phyloP scores from a whole-genome alignment of 179 eudicot genomes.

The Spergularia azorica region DNA sequence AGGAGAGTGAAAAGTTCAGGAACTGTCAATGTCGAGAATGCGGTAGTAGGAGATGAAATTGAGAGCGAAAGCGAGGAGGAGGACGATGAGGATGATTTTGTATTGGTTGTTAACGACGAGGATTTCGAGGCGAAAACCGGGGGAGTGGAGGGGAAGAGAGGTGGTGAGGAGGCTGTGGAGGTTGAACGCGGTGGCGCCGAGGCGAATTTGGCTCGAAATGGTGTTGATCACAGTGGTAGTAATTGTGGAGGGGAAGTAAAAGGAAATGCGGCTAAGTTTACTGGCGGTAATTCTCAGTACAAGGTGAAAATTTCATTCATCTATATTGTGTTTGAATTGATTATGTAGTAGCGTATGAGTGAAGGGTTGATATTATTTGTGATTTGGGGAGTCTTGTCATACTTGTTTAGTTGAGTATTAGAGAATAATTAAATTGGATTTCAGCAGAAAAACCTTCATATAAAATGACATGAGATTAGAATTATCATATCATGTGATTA shows the following conservation, averaged over 20 bases:
- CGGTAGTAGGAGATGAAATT: constrained; percentile 22
- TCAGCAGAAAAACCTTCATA: too few species aligned
- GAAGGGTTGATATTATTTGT: not conserved
- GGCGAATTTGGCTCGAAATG: not conserved
- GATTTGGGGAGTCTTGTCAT: too few species aligned
- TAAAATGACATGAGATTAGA: too few species aligned
- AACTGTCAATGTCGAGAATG: not conserved
- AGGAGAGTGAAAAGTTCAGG: constrained; percentile 14
- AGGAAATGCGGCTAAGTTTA: constrained; percentile 23
- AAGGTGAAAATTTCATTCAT: constrained; percentile 33
- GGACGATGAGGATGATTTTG: constrained; percentile 44
- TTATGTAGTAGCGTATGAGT: not conserved
- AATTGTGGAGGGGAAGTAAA: constrained; percentile 20
- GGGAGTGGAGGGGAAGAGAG: constrained; percentile 17
- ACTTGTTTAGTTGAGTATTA: too few species aligned
- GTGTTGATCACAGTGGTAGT: constrained; percentile 18
- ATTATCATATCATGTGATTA: too few species aligned
- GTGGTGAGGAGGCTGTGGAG: constrained; percentile 15
- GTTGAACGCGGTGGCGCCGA: not conserved
- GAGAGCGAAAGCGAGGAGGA: constrained; percentile 34
- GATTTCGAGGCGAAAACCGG: constrained; percentile 28
- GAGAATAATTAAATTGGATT: too few species aligned
- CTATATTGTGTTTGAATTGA: not conserved
- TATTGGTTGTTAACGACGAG: constrained; percentile 49
- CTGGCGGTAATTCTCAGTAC: constrained; percentile 30